Percentiles rank a stretch among this genome's conserved stretches.
These are phyloP conservation scores for Meyerozyma athensensis DNA, from an alignment of 1,139 yeast species.

Conservation along the genomic window DNA sequence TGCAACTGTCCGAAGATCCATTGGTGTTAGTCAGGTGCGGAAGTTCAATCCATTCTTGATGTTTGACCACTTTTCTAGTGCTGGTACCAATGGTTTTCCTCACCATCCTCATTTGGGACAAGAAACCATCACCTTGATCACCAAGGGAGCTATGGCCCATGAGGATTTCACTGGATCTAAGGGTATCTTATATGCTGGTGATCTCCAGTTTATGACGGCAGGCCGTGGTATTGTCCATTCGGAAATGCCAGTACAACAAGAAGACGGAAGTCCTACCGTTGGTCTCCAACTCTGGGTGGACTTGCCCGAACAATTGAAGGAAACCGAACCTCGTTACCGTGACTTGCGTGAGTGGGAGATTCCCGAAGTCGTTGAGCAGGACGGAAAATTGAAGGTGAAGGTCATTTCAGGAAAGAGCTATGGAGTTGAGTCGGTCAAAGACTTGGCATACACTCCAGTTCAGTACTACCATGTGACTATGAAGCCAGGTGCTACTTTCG, in stretches of 20 bases:
- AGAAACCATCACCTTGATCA: constrained; percentile 76
- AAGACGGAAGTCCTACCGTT: constrained; percentile 51
- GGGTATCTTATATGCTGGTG: constrained; percentile 80
- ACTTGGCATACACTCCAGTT: constrained; percentile 81
- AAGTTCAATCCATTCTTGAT: constrained; percentile 80
- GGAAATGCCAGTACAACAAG: constrained; percentile 72
- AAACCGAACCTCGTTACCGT: constrained; percentile 72
- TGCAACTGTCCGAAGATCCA: constrained; percentile 76
- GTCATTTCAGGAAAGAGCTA: constrained; percentile 76
- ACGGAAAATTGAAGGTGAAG: constrained; percentile 61
- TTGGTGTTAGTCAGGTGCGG: constrained; percentile 64
- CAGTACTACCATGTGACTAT: constrained; percentile 64
- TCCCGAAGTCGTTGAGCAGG: constrained; percentile 57
- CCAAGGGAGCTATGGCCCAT: constrained; percentile 78
- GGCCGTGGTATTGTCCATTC: constrained; percentile 86
- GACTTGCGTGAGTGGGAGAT: constrained; percentile 70
- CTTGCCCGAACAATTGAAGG: constrained; percentile 66
- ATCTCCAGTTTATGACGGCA: constrained; percentile 92
- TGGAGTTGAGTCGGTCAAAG: constrained; percentile 69
- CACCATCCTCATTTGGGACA: constrained; percentile 93
- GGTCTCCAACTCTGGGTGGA: constrained; percentile 95
- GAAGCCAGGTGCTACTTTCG: constrained; percentile 63
- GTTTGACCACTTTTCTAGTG: constrained; percentile 69
- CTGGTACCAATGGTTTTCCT: constrained; percentile 65
- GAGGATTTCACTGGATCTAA: constrained; percentile 86